phyloP scores from a whole-genome alignment of 768 basidiomycete species.

The Boletus speciosus region DNA sequence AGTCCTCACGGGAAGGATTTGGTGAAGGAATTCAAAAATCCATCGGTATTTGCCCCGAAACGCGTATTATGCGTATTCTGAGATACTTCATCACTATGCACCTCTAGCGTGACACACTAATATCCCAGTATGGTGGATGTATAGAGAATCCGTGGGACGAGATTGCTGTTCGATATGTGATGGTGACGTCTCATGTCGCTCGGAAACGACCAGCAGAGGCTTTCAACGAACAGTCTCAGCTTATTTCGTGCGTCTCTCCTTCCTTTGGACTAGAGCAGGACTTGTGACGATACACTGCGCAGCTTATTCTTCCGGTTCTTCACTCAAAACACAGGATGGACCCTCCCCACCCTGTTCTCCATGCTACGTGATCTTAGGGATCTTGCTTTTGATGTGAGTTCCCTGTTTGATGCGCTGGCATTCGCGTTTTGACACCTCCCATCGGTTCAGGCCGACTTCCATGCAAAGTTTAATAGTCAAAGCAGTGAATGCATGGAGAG shows the following conservation, averaged over 20 bases:
- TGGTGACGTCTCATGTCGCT: conserved; percentile 68
- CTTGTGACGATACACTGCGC: background rate
- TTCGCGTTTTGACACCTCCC: background rate
- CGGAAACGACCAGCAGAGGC: conserved; percentile 67
- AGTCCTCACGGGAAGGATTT: conserved; percentile 75
- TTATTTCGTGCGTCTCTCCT: conserved; percentile 61
- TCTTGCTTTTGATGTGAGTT: conserved; percentile 74
- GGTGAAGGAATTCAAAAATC: conserved; percentile 66
- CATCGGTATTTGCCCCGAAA: conserved; percentile 36
- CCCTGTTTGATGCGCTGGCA: background rate
- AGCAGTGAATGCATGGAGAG: conserved; percentile 77
- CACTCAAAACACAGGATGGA: conserved; percentile 81
- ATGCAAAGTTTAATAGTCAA: conserved; percentile 54
- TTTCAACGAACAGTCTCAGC: conserved; percentile 74
- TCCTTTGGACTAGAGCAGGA: background rate
- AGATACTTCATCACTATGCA: conserved; percentile 35
- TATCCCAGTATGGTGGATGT: conserved; percentile 46
- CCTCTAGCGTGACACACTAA: conserved; percentile 19
- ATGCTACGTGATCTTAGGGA: conserved; percentile 79
- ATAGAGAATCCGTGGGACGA: conserved; percentile 82
- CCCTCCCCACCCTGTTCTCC: conserved; percentile 77
- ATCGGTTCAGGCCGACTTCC: conserved; percentile 52
- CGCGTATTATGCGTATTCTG: background rate
- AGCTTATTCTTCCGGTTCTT: conserved; percentile 80
- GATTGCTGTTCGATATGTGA: conserved; percentile 77